Evolutionary conservation across 1,139 yeast genomes (phyloP).

Genomic region (Pichia norvegensis): DNA sequence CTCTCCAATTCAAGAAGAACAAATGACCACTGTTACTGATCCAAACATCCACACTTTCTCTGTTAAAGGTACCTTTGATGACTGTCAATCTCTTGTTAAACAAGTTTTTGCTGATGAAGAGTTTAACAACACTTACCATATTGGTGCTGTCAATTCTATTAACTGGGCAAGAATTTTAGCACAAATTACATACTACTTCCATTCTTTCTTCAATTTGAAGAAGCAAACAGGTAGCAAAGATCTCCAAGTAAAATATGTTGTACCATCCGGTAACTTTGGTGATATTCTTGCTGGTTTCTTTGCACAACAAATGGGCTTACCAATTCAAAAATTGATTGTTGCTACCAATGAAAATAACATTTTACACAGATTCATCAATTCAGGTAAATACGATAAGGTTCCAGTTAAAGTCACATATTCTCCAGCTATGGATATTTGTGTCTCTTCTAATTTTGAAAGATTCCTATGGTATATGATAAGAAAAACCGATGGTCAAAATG

Average conservation of each 20-base stretch:
- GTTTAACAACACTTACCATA: conserved; percentile 82
- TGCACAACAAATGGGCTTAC: conserved; percentile 93
- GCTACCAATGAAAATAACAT: conserved; percentile 96
- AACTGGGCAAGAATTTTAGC: conserved; percentile 99
- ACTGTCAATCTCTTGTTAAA: conserved; percentile 95
- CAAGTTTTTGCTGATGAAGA: conserved; percentile 83
- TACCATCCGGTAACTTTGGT: conserved; percentile 97
- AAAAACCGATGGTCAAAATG: conserved; percentile 47
- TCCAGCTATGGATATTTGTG: conserved; percentile 97
- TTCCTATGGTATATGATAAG: conserved; percentile 89
- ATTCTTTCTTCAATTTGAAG: conserved; percentile 72
- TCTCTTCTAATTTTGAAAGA: conserved; percentile 93
- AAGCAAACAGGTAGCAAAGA: conserved; percentile 34
- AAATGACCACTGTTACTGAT: conserved; percentile 97
- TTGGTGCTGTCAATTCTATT: conserved; percentile 96
- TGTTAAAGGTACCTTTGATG: conserved; percentile 94
- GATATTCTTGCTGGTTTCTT: conserved; percentile 95
- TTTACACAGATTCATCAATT: conserved; percentile 79
- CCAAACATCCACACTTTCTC: conserved; percentile 89
- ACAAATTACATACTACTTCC: conserved; percentile 93
- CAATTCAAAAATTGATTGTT: conserved; percentile 75
- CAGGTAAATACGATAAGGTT: conserved; percentile 74
- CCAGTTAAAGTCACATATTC: conserved; percentile 82
- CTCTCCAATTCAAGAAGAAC: conserved; percentile 95
- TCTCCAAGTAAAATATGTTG: conserved; percentile 68